Evolutionary conservation across 805 yeast genomes (phyloP).

Genomic region (Tetrapisispora pingtungensis): DNA sequence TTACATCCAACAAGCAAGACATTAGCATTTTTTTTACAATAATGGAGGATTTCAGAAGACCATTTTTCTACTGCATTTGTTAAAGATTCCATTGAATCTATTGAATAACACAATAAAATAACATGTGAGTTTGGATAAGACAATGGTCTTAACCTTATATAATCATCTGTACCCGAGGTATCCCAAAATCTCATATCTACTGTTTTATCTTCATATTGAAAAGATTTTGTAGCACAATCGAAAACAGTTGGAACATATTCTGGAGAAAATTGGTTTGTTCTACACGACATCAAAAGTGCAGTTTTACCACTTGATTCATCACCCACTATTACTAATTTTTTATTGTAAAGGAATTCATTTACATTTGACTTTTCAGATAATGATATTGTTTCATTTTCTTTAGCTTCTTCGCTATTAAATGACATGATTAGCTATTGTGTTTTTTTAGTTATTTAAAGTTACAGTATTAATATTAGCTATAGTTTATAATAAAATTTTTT

Average conservation of each 20-base stretch:
- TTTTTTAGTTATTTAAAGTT: background rate
- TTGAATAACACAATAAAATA: constrained; percentile 79
- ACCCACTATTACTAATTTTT: constrained; percentile 88
- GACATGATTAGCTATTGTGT: background rate
- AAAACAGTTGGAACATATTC: constrained; percentile 93
- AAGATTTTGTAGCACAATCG: constrained; percentile 95
- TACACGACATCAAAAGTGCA: constrained; percentile 73
- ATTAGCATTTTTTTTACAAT: constrained; percentile 82
- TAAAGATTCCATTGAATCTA: constrained; percentile 83
- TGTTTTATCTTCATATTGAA: constrained; percentile 78
- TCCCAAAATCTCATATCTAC: constrained; percentile 94
- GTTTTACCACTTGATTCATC: constrained; percentile 98
- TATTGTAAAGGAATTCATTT: constrained; percentile 29
- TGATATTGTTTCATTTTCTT: background rate
- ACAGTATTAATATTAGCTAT: too few species aligned
- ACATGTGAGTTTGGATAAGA: constrained; percentile 90
- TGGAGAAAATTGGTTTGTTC: constrained; percentile 85
- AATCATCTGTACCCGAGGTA: constrained; percentile 98
- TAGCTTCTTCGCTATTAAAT: background rate
- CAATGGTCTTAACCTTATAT: constrained; percentile 83
- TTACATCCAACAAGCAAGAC: constrained; percentile 87
- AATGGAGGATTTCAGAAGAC: constrained; percentile 87
- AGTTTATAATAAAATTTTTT: too few species aligned
- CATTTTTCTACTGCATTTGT: constrained; percentile 92
- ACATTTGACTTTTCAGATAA: background rate